Percentiles rank a stretch among this genome's conserved stretches.
Conservation (phyloP, 352 stramenopile species). For the Phytophthora colocasiae region DNA sequence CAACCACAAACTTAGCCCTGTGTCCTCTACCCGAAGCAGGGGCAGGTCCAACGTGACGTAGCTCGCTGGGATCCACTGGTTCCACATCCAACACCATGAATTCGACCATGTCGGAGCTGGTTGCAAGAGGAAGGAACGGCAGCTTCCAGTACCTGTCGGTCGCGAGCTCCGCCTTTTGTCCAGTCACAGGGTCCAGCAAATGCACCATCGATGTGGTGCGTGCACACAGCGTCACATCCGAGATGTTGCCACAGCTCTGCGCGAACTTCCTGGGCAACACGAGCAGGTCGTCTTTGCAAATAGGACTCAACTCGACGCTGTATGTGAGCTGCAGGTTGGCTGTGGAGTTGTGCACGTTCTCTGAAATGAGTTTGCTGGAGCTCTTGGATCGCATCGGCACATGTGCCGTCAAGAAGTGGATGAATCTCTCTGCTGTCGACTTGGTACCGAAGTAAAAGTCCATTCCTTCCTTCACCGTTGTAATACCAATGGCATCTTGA, state of each 20-base stretch:
- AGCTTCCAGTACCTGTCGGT: slow-evolving; percentile 79
- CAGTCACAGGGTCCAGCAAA: slow-evolving; percentile 66
- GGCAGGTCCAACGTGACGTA: slow-evolving; percentile 25
- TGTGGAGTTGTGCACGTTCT: slow-evolving; percentile 70
- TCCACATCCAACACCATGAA: slow-evolving; percentile 81
- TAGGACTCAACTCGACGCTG: slow-evolving; percentile 71
- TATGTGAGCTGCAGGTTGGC: slow-evolving; percentile 76
- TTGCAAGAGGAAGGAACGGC: slow-evolving; percentile 68
- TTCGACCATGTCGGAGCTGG: slow-evolving; percentile 65
- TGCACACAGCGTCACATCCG: slow-evolving; percentile 62
- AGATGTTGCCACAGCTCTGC: slow-evolving; percentile 71
- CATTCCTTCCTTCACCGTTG: slow-evolving; percentile 72
- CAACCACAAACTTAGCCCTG: slow-evolving; percentile 51
- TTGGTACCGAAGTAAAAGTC: slow-evolving; percentile 84
- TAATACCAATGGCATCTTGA: slow-evolving; percentile 65
- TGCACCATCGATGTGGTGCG: slow-evolving; percentile 72
- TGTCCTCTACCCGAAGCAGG: slow-evolving; percentile 10
- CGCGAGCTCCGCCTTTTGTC: slow-evolving; percentile 59
- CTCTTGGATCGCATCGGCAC: slow-evolving; percentile 77
- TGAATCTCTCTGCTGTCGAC: slow-evolving; percentile 59
- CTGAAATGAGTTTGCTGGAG: slow-evolving; percentile 79
- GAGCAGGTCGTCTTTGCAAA: slow-evolving; percentile 84
- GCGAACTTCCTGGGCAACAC: slow-evolving; percentile 65
- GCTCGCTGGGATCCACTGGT: slow-evolving; percentile 40
- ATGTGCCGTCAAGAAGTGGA: slow-evolving; percentile 64